phyloP scores from a whole-genome alignment of 2,329 filamentous ascomycete genomes.

The Claviceps sp. region DNA sequence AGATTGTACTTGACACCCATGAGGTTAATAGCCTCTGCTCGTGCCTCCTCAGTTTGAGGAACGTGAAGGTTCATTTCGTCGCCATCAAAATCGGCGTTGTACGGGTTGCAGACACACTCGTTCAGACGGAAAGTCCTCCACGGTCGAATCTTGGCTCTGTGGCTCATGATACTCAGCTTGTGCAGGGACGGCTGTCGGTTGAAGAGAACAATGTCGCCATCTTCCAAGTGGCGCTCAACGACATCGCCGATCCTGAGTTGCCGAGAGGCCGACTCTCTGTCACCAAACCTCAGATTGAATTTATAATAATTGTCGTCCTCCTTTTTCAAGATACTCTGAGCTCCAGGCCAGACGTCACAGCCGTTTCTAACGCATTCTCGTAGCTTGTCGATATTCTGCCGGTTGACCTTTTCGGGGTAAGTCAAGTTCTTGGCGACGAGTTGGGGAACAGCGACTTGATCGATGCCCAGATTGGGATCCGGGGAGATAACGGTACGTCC shows the following conservation, averaged over 20 bases:
- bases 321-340: slow-evolving; percentile 67
- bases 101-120: slow-evolving; percentile 94
- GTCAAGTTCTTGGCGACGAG: slow-evolving; percentile 94
- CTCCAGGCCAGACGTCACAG: slow-evolving; percentile 69
- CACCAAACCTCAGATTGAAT: neutral
- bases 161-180: slow-evolving; percentile 96
- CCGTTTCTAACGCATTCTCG: slow-evolving; percentile 63
- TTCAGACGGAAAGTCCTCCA: slow-evolving; percentile 95
- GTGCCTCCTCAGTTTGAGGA: slow-evolving; percentile 91
- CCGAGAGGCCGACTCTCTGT: slow-evolving; percentile 42
- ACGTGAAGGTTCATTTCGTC: slow-evolving; percentile 99
- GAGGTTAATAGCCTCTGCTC: slow-evolving; percentile 85
- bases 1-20: slow-evolving; percentile 98
- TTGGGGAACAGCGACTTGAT: slow-evolving; percentile 83
- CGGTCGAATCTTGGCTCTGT: slow-evolving; percentile 82
- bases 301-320: slow-evolving; percentile 43
- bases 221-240: slow-evolving; percentile 88
- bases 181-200: slow-evolving; percentile 96
- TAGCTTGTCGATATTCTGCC: slow-evolving; percentile 76
- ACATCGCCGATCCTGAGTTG: slow-evolving; percentile 71
- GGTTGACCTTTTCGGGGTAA: slow-evolving; percentile 78
- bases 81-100: slow-evolving; percentile 98
- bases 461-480: slow-evolving; percentile 84
- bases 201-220: slow-evolving; percentile 92
- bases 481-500: slow-evolving; percentile 95